Base-by-base conservation (phyloP, 345 rosid genomes). In the Populus davidiana region DNA sequence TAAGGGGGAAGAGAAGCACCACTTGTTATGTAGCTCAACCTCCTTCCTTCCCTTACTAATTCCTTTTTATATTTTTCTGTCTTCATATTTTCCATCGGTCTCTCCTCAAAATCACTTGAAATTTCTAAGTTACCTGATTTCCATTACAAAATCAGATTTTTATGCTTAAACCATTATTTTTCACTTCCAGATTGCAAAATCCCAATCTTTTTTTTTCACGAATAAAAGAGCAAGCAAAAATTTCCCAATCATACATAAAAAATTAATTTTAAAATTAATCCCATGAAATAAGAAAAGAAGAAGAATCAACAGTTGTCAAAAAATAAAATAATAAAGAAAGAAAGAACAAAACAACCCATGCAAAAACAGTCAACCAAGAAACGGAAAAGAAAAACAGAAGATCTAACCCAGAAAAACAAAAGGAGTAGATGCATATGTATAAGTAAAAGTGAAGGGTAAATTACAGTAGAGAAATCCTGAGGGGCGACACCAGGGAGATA, bases 401-500 rank as follows among this genome's bases (percentile, higher is more conserved):
- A 59, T 23, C 64, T 59, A n/a, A 59, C 16, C 63, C 23, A 52
- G 9, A 63, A 23, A 35, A 12, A 12, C 2, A 13, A 33, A 16
- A 1, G 12, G 12, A 38, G 6, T 2, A n/a, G 39, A 52, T 27
- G 39, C 5, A 70, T 5, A 20, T 7, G 18, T 13, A 13, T 11
- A 44, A 27, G 23, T 18, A 68, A 20, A 70, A 59, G 27, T 38
- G 14, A 1, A 38, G 18, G 44, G n/a, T 18, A 54, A 61, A 77
- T 39, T 67, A 90, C 97, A 89, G 79, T 85, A 25, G 69, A 47
- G 73, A 92, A 92, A 75, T 90, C 94, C 75, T 82, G 79, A 35
- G 97, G 97, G 43, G 97, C 91, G 36, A 92, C 94, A 4, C 94
- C 97, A 27, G 97, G 97, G 71, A 92, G 93, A 77, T 92, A 92